phyloP scores from a whole-genome alignment of 1,284 basidiomycete species.

The Fistulinella cinereoalba region DNA sequence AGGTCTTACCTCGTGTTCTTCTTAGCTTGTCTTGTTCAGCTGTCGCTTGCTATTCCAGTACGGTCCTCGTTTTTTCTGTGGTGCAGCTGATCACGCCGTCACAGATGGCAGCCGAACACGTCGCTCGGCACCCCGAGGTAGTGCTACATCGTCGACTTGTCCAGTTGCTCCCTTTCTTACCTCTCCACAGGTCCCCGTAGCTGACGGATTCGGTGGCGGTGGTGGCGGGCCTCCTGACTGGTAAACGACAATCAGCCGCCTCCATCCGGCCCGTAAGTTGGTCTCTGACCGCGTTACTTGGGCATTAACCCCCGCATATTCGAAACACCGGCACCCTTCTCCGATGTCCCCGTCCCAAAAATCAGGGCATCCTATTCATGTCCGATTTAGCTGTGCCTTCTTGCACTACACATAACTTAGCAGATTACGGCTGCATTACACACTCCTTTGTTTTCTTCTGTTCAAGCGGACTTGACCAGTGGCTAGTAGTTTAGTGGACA shows the following conservation, averaged over 20 bases:
- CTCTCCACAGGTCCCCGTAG: conserved; percentile 12
- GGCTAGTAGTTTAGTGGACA: not conserved
- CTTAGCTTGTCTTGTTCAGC: conserved; percentile 18
- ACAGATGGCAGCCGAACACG: conserved; percentile 14
- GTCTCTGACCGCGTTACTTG: not conserved
- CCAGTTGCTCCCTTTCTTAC: conserved; percentile 4
- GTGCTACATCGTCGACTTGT: not conserved
- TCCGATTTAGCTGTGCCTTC: too few species aligned
- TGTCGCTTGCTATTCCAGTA: conserved; percentile 27
- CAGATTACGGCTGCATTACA: conserved; percentile 7
- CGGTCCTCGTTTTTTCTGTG: not conserved
- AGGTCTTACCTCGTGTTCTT: conserved; percentile 25
- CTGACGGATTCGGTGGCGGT: conserved; percentile 20
- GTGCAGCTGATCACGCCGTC: not conserved
- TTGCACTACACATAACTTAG: conserved; percentile 9
- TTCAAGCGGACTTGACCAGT: conserved; percentile 1
- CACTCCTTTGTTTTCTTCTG: conserved; percentile 8
- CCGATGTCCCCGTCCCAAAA: conserved; percentile 7
- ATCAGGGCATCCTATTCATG: conserved; percentile 6
- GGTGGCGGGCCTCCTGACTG: conserved; percentile 22
- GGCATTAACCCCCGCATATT: conserved; percentile 6
- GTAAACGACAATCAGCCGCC: conserved; percentile 16
- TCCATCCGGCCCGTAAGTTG: conserved; percentile 15
- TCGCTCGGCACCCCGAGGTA: conserved; percentile 15
- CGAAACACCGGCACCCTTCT: conserved; percentile 4